Percentiles rank a stretch among this genome's conserved stretches.
phyloP scores from a whole-genome alignment of 495 filamentous ascomycete genomes.

The Penicillium subrubescens region DNA sequence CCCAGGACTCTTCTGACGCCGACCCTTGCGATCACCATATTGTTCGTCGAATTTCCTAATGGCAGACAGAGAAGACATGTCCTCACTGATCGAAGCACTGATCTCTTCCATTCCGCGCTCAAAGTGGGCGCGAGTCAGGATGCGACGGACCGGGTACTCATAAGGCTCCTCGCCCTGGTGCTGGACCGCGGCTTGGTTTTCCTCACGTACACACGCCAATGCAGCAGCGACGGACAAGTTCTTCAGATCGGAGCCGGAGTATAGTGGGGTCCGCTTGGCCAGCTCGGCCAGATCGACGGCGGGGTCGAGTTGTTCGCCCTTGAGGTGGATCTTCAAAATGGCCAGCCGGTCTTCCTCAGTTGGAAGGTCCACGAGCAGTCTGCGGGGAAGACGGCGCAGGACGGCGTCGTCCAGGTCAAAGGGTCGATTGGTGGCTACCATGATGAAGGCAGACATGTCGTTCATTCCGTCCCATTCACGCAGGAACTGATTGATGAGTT shows the following conservation, averaged over 20 bases:
- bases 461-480: slow-evolving; percentile 98
- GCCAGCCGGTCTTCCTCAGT: slow-evolving; percentile 71
- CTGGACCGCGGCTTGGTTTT: slow-evolving; percentile 63
- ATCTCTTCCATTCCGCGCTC: slow-evolving; percentile 86
- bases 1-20: slow-evolving; percentile 58
- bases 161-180: slow-evolving; percentile 54
- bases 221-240: slow-evolving; percentile 91
- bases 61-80: slow-evolving; percentile 82
- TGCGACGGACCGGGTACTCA: slow-evolving; percentile 66
- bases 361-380: slow-evolving; percentile 87
- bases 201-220: slow-evolving; percentile 83
- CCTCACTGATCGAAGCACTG: slow-evolving; percentile 88
- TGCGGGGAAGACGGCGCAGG: slow-evolving; percentile 75
- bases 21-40: slow-evolving; percentile 84
- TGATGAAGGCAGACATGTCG: slow-evolving; percentile 86
- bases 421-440: slow-evolving; percentile 97
- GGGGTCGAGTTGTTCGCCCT: slow-evolving; percentile 69
- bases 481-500: slow-evolving; percentile 96
- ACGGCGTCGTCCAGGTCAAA: slow-evolving; percentile 97
- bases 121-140: slow-evolving; percentile 71
- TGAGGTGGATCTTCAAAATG: slow-evolving; percentile 84
- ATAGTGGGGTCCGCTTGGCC: slow-evolving; percentile 80
- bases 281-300: slow-evolving; percentile 70
- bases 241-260: slow-evolving; percentile 95
- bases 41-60: slow-evolving; percentile 97